These are phyloP conservation scores for Globisporangium middletonii DNA, from an alignment of 352 stramenopile genomes.

Conservation along the genomic window DNA sequence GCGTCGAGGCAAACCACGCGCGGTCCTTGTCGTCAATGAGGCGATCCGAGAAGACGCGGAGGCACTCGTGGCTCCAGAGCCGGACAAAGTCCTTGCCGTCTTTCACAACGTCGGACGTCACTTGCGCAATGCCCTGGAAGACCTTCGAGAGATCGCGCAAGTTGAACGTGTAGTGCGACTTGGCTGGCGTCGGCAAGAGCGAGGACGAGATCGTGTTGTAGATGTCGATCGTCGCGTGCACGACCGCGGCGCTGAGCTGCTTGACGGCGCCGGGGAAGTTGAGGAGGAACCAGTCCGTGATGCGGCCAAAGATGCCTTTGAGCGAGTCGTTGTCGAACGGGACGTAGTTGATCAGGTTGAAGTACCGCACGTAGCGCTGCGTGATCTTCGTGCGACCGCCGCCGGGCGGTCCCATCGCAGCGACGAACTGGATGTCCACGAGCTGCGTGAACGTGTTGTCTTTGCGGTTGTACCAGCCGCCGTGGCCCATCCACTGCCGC, in stretches of 20 bases:
- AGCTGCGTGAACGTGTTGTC: conserved; percentile 91
- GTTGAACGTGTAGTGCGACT: conserved; percentile 95
- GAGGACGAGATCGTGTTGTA: conserved; percentile 90
- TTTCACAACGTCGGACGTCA: conserved; percentile 65
- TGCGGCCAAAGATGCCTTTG: conserved; percentile 82
- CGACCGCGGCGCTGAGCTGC: conserved; percentile 51
- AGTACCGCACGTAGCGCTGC: conserved; percentile 90
- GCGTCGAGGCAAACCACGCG: conserved; percentile 73
- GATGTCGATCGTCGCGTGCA: conserved; percentile 87
- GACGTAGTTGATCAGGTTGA: conserved; percentile 93
- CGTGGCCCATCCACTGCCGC: conserved; percentile 92
- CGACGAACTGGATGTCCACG: conserved; percentile 92
- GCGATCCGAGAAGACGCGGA: conserved; percentile 89
- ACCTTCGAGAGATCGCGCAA: conserved; percentile 91
- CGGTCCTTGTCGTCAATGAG: conserved; percentile 89
- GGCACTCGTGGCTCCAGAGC: conserved; percentile 90
- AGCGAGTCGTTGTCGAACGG: conserved; percentile 88
- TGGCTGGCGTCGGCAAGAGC: conserved; percentile 89
- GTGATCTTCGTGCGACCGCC: conserved; percentile 90
- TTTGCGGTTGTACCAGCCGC: conserved; percentile 92
- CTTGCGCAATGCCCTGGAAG: conserved; percentile 89
- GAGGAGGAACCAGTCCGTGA: conserved; percentile 88
- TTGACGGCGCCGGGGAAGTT: conserved; percentile 83
- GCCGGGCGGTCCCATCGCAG: conserved; percentile 90
- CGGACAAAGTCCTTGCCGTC: conserved; percentile 85